Percentiles rank a stretch among this genome's conserved stretches.
phyloP scores from a whole-genome alignment of 805 yeast species.

The Ogataea naganishii region DNA sequence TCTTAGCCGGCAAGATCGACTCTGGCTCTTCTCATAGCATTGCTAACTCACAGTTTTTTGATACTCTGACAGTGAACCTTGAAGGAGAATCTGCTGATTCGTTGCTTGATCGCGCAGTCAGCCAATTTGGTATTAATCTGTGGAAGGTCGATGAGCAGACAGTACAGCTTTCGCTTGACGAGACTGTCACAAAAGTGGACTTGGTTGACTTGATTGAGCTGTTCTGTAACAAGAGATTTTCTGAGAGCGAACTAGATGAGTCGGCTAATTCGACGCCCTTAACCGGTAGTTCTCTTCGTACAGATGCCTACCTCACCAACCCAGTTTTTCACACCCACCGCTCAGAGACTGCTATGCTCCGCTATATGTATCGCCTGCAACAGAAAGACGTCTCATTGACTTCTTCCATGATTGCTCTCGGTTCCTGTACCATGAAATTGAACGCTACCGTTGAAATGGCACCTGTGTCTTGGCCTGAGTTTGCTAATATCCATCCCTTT shows the following conservation, averaged over 20 bases:
- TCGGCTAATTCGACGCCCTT: too few relatives aligned
- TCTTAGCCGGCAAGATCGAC: conserved; percentile 55
- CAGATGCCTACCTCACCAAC: conserved; percentile 54
- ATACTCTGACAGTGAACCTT: conserved; percentile 67
- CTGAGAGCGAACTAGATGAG: too few relatives aligned
- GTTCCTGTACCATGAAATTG: conserved; percentile 97
- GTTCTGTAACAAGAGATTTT: too few relatives aligned
- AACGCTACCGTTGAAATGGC: conserved; percentile 94
- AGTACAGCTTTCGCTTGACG: conserved; percentile 84
- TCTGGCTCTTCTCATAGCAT: conserved; percentile 36
- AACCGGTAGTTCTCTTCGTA: too few relatives aligned
- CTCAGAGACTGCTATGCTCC: conserved; percentile 89
- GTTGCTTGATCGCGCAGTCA: conserved; percentile 49
- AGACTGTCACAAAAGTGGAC: conserved; percentile 64
- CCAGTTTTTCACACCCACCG: conserved; percentile 82
- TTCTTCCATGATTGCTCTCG: conserved; percentile 94
- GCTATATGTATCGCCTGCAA: conserved; percentile 83
- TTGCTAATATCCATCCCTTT: conserved; percentile 83
- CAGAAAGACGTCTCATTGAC: conserved; percentile 87
- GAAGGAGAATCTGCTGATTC: conserved; percentile 43
- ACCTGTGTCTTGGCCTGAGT: conserved; percentile 92
- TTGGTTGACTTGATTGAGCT: conserved; percentile 46
- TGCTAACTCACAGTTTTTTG: conserved; percentile 65
- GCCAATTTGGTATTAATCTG: conserved; percentile 61
- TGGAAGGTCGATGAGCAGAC: conserved; percentile 54